Percentiles rank a stretch among this genome's conserved stretches.
Evolutionary conservation across 768 basidiomycete species (phyloP).

Genomic region (Brasilioporus rufonigricans): DNA sequence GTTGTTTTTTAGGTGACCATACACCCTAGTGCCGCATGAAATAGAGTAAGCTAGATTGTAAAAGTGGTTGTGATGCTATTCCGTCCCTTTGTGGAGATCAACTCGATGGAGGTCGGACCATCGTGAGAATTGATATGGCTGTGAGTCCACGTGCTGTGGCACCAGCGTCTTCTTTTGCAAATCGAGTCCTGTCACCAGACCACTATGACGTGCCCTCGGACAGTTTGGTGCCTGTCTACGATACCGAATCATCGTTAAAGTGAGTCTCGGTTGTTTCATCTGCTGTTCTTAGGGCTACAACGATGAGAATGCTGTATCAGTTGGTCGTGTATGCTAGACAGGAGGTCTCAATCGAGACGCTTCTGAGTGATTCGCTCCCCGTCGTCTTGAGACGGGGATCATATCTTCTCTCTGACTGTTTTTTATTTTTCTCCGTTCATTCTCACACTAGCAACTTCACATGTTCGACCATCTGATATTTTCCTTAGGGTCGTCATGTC

Average conservation of each 20-base stretch:
- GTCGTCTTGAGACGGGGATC: slow-evolving; percentile 12
- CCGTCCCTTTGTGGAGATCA: no score
- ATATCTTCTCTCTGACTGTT: slow-evolving; percentile 36
- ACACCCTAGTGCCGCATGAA: no score
- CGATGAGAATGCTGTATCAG: slow-evolving; percentile 28
- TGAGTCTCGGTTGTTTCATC: slow-evolving; percentile 4
- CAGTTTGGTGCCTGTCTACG: no score
- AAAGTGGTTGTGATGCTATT: no score
- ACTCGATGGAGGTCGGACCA: not conserved
- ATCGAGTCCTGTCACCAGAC: no score
- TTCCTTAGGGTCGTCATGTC: not conserved
- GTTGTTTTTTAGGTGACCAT: not conserved
- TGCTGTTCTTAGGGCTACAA: not conserved
- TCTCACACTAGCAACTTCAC: not conserved
- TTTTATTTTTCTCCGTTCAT: not conserved
- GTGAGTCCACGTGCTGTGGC: no score
- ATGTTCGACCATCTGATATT: not conserved
- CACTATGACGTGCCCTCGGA: no score
- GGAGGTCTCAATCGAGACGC: slow-evolving; percentile 29
- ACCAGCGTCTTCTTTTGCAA: no score
- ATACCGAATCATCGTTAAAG: not conserved
- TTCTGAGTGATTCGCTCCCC: slow-evolving; percentile 26
- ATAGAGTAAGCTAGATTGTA: not conserved
- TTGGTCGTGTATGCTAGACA: slow-evolving; percentile 14
- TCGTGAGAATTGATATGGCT: not conserved